phyloP scores from a whole-genome alignment of 495 filamentous ascomycete genomes.

The Penicillium chermesinum region DNA sequence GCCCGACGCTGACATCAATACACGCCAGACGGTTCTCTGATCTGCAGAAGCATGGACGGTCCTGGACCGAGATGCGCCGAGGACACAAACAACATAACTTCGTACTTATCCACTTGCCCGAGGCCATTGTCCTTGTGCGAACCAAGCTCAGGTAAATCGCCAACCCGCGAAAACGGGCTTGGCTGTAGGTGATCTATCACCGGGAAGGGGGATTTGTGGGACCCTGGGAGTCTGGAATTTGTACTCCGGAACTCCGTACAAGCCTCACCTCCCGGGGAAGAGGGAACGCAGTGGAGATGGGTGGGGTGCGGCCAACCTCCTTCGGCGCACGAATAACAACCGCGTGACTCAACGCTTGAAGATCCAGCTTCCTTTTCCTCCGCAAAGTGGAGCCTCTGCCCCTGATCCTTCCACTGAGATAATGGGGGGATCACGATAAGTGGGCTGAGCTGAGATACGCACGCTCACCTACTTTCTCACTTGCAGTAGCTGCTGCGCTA shows the following conservation, averaged over 20 bases:
- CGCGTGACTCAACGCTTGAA: conserved; percentile 20
- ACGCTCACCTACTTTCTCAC: not conserved
- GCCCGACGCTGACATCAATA: conserved; percentile 3
- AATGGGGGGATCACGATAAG: conserved; percentile 2
- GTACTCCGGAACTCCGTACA: too few species aligned
- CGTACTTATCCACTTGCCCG: too few species aligned
- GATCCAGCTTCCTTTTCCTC: conserved; percentile 13
- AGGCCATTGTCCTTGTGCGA: too few species aligned
- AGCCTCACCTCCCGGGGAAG: too few species aligned
- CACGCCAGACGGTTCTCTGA: conserved; percentile 5
- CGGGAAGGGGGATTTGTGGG: conserved; percentile 1
- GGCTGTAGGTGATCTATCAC: conserved; percentile 2
- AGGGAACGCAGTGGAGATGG: too few species aligned
- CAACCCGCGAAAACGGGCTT: too few species aligned
- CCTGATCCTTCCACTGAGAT: not conserved
- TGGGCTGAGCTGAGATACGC: conserved; percentile 4
- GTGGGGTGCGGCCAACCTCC: too few species aligned
- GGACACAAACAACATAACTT: not conserved
- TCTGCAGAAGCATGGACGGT: conserved; percentile 1
- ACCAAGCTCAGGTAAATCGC: too few species aligned
- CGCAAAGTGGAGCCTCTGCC: not conserved
- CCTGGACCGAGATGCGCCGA: not conserved
- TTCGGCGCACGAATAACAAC: too few species aligned
- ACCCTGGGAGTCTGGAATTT: not conserved
- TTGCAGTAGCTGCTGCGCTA: not conserved